Evolutionary conservation across 495 filamentous ascomycete species (phyloP).

Genomic region (Penicillium pancosmium): DNA sequence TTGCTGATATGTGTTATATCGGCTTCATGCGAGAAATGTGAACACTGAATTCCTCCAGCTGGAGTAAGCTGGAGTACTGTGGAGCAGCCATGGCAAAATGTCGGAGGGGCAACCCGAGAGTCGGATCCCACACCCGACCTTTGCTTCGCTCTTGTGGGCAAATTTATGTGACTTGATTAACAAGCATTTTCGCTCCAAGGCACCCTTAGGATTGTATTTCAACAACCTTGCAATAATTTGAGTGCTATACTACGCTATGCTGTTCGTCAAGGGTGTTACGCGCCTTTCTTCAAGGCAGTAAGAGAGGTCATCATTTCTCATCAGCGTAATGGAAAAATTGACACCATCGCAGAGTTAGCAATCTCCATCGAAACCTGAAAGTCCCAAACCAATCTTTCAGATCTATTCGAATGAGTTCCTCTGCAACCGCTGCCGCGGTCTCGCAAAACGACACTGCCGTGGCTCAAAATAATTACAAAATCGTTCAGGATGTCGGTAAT

Average conservation of each 20-base stretch:
- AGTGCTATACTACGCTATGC: background rate
- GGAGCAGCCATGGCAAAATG: no score
- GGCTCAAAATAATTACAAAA: constrained; percentile 30
- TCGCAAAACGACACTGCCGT: constrained; percentile 4
- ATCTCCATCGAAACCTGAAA: background rate
- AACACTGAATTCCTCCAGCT: no score
- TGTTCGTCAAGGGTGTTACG: background rate
- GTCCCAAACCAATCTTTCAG: background rate
- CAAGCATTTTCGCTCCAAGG: background rate
- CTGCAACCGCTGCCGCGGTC: constrained; percentile 14
- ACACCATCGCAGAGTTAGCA: background rate
- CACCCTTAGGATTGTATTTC: no score
- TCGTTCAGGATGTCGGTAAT: constrained; percentile 44
- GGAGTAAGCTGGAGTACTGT: no score
- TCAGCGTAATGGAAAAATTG: background rate
- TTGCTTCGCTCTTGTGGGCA: background rate
- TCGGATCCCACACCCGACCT: background rate
- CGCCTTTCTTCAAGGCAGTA: background rate
- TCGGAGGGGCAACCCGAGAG: background rate
- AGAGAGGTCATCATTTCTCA: background rate
- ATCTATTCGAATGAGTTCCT: constrained; percentile 23
- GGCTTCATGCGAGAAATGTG: no score
- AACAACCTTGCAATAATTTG: no score
- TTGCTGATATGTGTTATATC: no score
- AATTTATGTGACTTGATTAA: background rate